Percentiles rank a stretch among this genome's conserved stretches.
These are phyloP conservation scores for Penicillium sp. DNA, from an alignment of 2,329 filamentous ascomycete species.

Conservation along the genomic window DNA sequence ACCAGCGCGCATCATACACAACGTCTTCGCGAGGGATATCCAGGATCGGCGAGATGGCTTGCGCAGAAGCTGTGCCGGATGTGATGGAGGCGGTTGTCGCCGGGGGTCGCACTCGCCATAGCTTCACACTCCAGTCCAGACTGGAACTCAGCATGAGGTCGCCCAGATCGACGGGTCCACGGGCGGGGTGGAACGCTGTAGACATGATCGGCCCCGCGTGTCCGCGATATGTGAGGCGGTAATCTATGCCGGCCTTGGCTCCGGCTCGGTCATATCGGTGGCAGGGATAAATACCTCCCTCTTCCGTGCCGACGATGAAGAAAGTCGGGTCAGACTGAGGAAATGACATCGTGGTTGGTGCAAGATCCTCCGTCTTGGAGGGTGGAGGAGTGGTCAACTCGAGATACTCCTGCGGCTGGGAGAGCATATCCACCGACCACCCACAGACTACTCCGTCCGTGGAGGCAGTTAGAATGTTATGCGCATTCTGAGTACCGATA, in stretches of 20 bases:
- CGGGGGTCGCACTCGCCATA: slow-evolving; percentile 77
- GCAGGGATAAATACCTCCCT: slow-evolving; percentile 92
- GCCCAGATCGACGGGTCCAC: slow-evolving; percentile 87
- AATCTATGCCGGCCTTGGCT: slow-evolving; percentile 91
- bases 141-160: slow-evolving; percentile 89
- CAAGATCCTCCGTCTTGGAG: slow-evolving; percentile 87
- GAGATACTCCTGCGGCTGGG: slow-evolving; percentile 89
- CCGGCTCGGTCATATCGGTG: slow-evolving; percentile 96
- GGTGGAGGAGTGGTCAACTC: slow-evolving; percentile 81
- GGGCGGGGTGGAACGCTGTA: slow-evolving; percentile 87
- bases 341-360: slow-evolving; percentile 90
- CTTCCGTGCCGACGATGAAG: slow-evolving; percentile 94
- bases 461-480: slow-evolving; percentile 95
- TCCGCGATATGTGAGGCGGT: slow-evolving; percentile 78
- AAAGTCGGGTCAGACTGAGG: slow-evolving; percentile 93
- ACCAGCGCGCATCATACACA: slow-evolving; percentile 95
- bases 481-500: slow-evolving; percentile 95
- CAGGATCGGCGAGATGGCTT: slow-evolving; percentile 66
- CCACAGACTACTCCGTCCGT: slow-evolving; percentile 95
- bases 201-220: slow-evolving; percentile 95
- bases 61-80: slow-evolving; percentile 37
- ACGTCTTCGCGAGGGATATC: slow-evolving; percentile 93
- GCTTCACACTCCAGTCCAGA: slow-evolving; percentile 93
- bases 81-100: slow-evolving; percentile 39
- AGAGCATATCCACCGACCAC: slow-evolving; percentile 97